These are phyloP conservation scores for Rugosomyces carneus DNA, from an alignment of 1,284 basidiomycete species.

Conservation along the genomic window DNA sequence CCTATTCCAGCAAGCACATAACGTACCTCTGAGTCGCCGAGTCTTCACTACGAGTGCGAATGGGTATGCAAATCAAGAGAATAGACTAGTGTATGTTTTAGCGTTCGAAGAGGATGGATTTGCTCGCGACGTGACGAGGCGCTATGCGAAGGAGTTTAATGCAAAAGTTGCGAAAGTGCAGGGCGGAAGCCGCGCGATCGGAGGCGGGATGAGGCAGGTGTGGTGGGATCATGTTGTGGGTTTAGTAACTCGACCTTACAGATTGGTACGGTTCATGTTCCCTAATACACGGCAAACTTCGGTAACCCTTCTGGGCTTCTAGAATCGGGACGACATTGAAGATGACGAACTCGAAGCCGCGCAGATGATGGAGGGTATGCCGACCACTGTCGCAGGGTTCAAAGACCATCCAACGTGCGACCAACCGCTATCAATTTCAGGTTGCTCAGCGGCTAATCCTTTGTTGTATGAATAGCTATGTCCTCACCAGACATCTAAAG, in stretches of 20 bases:
- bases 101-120: slow-evolving; percentile 90
- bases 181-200: slow-evolving; percentile 47
- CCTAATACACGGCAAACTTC: slow-evolving; percentile 6
- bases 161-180: slow-evolving; percentile 82
- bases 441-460: too few relatives aligned
- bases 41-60: slow-evolving; percentile 21
- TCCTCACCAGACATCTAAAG: slow-evolving; percentile 83
- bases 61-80: slow-evolving; percentile 44
- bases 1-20: slow-evolving; percentile 25
- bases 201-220: slow-evolving; percentile 53
- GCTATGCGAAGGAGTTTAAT: slow-evolving; percentile 79
- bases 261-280: slow-evolving; percentile 52
- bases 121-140: slow-evolving; percentile 68
- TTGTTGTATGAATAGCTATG: slow-evolving; percentile 55
- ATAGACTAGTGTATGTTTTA: slow-evolving; percentile 90
- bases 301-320: slow-evolving; percentile 7
- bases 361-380: slow-evolving; percentile 91
- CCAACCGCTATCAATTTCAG: too few relatives aligned
- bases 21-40: slow-evolving; percentile 21
- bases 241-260: slow-evolving; percentile 67
- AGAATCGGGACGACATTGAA: slow-evolving; percentile 92
- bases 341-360: slow-evolving; percentile 85
- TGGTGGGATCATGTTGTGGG: slow-evolving; percentile 82
- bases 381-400: slow-evolving; percentile 85
- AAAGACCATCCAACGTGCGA: slow-evolving; percentile 90